A percentile compares a stretch with the other conserved stretches of the same genome.
Evolutionary conservation across 345 rosid species (phyloP).

Genomic region (Populus davidiana): DNA sequence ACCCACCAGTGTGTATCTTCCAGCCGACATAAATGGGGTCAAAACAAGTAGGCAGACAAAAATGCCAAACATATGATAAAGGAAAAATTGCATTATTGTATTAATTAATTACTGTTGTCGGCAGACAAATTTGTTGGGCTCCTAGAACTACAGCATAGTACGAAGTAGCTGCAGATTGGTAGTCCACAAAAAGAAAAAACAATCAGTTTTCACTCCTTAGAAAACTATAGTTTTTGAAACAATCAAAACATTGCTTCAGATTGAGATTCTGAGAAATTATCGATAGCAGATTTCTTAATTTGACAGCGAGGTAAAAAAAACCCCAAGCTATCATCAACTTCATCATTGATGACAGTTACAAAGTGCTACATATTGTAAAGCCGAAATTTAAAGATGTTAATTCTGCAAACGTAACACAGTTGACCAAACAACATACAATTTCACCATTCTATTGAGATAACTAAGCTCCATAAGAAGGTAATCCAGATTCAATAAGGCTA

Average conservation of each 20-base stretch:
- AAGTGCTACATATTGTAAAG: neutral
- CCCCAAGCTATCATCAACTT: neutral
- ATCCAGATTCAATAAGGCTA: neutral
- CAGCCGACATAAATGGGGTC: neutral
- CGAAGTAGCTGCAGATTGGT: neutral
- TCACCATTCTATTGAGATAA: neutral
- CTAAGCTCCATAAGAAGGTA: neutral
- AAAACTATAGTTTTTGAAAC: neutral
- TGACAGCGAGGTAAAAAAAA: neutral
- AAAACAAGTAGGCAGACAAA: neutral
- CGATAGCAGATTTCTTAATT: neutral
- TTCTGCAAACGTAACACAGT: neutral
- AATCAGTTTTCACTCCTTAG: too few relatives aligned
- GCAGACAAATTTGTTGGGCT: neutral
- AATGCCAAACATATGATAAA: neutral
- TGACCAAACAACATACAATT: neutral
- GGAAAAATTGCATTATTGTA: neutral
- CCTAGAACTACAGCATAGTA: neutral
- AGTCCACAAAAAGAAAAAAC: too few relatives aligned
- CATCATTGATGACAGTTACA: conserved; percentile 4
- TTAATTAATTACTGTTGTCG: neutral
- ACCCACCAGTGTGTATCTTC: neutral
- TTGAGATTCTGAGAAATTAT: neutral
- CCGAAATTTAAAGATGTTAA: neutral
- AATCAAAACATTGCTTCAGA: neutral